Conservation (phyloP, 2,329 filamentous ascomycete genomes). For the Waltergamsia citrina region DNA sequence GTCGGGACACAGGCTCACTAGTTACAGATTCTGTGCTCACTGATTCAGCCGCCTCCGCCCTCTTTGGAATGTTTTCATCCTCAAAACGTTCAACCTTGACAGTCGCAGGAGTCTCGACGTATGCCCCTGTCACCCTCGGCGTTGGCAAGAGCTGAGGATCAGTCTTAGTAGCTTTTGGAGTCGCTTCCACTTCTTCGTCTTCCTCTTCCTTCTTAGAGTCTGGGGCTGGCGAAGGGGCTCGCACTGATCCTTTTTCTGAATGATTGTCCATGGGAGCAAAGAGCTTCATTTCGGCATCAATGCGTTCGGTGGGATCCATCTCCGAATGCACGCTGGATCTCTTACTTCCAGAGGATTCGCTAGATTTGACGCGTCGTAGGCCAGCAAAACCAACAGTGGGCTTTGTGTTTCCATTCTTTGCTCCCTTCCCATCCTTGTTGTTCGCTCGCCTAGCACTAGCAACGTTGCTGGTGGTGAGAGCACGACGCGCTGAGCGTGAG, state of each 20-base stretch:
- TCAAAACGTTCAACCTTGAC: background rate
- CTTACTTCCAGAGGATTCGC: slow-evolving; percentile 36
- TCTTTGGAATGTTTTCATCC: no score
- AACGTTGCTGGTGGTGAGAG: slow-evolving; percentile 1
- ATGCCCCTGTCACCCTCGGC: slow-evolving; percentile 44
- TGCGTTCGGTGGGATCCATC: slow-evolving; percentile 44
- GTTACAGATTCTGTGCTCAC: background rate
- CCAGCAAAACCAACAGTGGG: slow-evolving; percentile 35
- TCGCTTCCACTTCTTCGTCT: slow-evolving; percentile 28
- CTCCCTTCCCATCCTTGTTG: background rate
- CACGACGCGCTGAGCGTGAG: background rate
- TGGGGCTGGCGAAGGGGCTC: slow-evolving; percentile 32
- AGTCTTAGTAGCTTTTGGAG: slow-evolving; percentile 32
- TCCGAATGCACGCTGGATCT: slow-evolving; percentile 40
- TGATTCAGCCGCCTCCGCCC: slow-evolving; percentile 2
- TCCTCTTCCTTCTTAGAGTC: slow-evolving; percentile 15
- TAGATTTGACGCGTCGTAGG: slow-evolving; percentile 30
- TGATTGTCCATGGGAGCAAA: slow-evolving; percentile 46
- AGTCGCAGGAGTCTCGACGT: slow-evolving; percentile 43
- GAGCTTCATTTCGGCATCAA: slow-evolving; percentile 45
- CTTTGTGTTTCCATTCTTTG: slow-evolving; percentile 10
- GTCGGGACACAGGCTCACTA: slow-evolving; percentile 8
- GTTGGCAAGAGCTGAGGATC: slow-evolving; percentile 42
- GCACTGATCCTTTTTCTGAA: slow-evolving; percentile 44
- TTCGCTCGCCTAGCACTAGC: background rate